These are phyloP conservation scores for Apiotrichum mycotoxinovorans DNA, from an alignment of 1,284 basidiomycete genomes.

Conservation along the genomic window DNA sequence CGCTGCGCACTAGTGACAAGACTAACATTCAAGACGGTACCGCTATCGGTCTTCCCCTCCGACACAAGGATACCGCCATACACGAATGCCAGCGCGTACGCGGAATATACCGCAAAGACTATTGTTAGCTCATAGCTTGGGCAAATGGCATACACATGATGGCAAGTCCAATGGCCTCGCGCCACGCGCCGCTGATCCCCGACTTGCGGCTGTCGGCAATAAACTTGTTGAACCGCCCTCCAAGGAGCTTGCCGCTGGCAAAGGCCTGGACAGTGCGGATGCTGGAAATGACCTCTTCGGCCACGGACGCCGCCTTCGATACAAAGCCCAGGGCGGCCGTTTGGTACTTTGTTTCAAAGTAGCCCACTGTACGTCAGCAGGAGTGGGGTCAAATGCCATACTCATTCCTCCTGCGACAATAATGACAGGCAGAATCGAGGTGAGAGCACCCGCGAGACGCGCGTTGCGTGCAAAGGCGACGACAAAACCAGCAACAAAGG, in stretches of 20 bases:
- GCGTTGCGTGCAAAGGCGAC: conserved; percentile 61
- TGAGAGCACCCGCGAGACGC: conserved; percentile 83
- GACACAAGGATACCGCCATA: conserved; percentile 51
- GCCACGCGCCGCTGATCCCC: conserved; percentile 65
- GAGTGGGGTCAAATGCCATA: too few relatives aligned
- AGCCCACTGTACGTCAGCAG: conserved; percentile 16
- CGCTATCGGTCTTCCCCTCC: conserved; percentile 57
- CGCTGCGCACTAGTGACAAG: too few relatives aligned
- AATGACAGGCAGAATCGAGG: conserved; percentile 85
- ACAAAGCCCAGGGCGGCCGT: conserved; percentile 64
- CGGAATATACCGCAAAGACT: conserved; percentile 51
- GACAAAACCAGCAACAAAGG: conserved; percentile 72
- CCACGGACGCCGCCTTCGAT: conserved; percentile 77
- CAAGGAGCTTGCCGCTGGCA: conserved; percentile 68
- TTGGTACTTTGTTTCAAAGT: conserved; percentile 41
- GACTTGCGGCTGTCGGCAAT: conserved; percentile 58
- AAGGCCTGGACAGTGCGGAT: conserved; percentile 74
- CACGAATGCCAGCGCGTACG: conserved; percentile 49
- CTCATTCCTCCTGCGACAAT: conserved; percentile 60
- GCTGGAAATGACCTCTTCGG: conserved; percentile 79
- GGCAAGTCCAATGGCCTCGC: conserved; percentile 66
- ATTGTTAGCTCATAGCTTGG: too few relatives aligned
- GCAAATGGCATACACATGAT: conserved; percentile 64
- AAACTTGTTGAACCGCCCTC: conserved; percentile 65
- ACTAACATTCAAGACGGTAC: conserved; percentile 65